These are phyloP conservation scores for Suhomyces choctaworum DNA, from an alignment of 1,139 yeast genomes.

Conservation along the genomic window DNA sequence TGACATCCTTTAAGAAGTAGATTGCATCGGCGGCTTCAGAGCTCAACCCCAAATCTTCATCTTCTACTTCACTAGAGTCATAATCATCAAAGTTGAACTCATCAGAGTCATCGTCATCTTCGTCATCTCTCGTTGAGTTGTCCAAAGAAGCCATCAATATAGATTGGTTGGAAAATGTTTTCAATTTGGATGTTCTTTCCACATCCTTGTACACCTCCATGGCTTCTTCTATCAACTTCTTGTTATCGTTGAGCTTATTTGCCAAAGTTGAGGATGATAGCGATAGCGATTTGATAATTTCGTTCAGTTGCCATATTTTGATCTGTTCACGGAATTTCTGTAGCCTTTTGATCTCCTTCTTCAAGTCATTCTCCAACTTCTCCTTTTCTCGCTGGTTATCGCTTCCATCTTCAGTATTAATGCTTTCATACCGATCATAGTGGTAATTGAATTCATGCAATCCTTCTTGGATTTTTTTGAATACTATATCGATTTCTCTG, in stretches of 20 bases:
- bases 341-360: slow-evolving; percentile 30
- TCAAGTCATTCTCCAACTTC: slow-evolving; percentile 28
- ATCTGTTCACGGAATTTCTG: slow-evolving; percentile 33
- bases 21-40: slow-evolving; percentile 37
- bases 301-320: slow-evolving; percentile 41
- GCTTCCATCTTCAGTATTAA: slow-evolving; percentile 32
- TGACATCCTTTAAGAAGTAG: slow-evolving; percentile 15
- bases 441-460: slow-evolving; percentile 41
- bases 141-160: slow-evolving; percentile 48
- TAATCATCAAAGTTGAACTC: slow-evolving; percentile 18
- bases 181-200: slow-evolving; percentile 47
- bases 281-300: slow-evolving; percentile 32
- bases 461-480: slow-evolving; percentile 31
- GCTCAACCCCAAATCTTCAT: slow-evolving; percentile 26
- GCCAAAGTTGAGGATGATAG: slow-evolving; percentile 16
- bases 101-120: slow-evolving; percentile 22
- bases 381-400: slow-evolving; percentile 30
- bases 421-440: slow-evolving; percentile 43
- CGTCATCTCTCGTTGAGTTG: slow-evolving; percentile 21
- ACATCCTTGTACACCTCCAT: slow-evolving; percentile 52
- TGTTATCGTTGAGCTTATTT: slow-evolving; percentile 41
- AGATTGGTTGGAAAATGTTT: slow-evolving; percentile 49
- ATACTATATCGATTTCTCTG: slow-evolving; percentile 30
- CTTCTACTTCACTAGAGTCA: slow-evolving; percentile 22
- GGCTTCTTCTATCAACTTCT: slow-evolving; percentile 47